Conservation (phyloP, 2,329 filamentous ascomycete species). For the Fusarium poae region DNA sequence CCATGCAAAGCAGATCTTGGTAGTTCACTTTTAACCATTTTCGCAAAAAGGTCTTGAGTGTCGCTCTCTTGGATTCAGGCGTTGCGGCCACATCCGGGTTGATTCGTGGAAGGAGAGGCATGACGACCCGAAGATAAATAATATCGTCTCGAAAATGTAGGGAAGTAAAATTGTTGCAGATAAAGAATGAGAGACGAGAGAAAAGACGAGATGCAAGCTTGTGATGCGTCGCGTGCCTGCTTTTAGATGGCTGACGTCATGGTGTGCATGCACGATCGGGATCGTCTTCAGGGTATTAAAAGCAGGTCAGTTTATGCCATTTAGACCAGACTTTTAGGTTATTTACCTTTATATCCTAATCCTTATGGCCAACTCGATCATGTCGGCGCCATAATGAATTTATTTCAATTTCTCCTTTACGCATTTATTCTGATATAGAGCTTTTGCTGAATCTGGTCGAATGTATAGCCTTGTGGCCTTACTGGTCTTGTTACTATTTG, state of each 20-base stretch:
- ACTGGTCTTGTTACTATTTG: no score
- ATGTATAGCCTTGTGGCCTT: no score
- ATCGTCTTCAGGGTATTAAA: background rate
- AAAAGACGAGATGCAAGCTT: background rate
- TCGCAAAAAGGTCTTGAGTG: constrained; percentile 42
- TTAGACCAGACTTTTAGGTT: no score
- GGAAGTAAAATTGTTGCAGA: background rate
- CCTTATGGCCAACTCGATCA: no score
- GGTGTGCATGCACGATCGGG: constrained; percentile 22
- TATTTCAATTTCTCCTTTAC: no score
- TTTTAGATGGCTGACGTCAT: constrained; percentile 35
- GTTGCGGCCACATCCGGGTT: constrained; percentile 14
- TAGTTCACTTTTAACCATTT: constrained; percentile 71
- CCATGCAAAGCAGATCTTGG: constrained; percentile 71
- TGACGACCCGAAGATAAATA: constrained; percentile 14
- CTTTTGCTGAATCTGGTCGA: no score
- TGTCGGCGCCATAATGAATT: no score
- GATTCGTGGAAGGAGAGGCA: constrained; percentile 40
- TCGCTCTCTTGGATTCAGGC: constrained; percentile 14
- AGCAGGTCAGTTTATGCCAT: no score
- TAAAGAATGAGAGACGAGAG: background rate
- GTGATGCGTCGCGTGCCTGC: constrained; percentile 30
- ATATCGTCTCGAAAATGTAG: background rate
- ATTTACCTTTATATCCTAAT: no score
- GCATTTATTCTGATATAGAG: no score